Evolutionary conservation across 768 basidiomycete species (phyloP).

Genomic region (Mycena haematopus): DNA sequence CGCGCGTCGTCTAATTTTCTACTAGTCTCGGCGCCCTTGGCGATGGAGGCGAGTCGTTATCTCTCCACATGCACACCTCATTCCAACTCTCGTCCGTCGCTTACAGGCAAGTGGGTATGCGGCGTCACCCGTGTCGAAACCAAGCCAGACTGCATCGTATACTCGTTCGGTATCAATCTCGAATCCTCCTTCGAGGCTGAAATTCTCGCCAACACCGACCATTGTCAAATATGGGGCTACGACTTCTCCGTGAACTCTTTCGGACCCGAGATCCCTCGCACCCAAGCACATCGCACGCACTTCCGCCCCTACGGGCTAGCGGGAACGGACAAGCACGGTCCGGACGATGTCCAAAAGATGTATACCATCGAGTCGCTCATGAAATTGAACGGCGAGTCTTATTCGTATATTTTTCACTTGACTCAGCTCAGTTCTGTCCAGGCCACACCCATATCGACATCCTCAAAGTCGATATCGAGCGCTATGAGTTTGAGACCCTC

Average conservation of each 20-base stretch:
- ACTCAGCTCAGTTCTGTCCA: conserved; percentile 28
- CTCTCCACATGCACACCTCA: not conserved
- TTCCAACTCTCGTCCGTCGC: not conserved
- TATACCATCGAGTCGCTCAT: conserved; percentile 71
- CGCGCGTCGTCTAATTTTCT: not conserved
- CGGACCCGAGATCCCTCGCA: conserved; percentile 48
- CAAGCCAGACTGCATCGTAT: conserved; percentile 64
- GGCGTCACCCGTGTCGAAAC: conserved; percentile 61
- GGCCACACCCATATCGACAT: conserved; percentile 77
- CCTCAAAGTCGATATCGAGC: conserved; percentile 76
- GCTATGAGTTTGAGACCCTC: conserved; percentile 69
- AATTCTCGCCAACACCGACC: conserved; percentile 53
- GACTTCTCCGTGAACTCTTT: conserved; percentile 55
- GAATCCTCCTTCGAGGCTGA: conserved; percentile 71
- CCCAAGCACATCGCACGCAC: conserved; percentile 43
- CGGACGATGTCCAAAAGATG: conserved; percentile 53
- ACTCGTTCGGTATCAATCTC: conserved; percentile 65
- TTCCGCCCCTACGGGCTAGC: conserved; percentile 50
- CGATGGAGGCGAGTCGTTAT: conserved; percentile 55
- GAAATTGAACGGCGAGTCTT: conserved; percentile 59
- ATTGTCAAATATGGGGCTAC: conserved; percentile 68
- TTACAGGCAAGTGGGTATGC: conserved; percentile 54
- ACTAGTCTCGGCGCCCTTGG: conserved; percentile 52
- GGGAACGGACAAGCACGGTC: conserved; percentile 54
- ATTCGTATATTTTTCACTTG: not conserved